Base-by-base conservation (phyloP, 768 basidiomycete species). In the Agaricus subrufescens region DNA sequence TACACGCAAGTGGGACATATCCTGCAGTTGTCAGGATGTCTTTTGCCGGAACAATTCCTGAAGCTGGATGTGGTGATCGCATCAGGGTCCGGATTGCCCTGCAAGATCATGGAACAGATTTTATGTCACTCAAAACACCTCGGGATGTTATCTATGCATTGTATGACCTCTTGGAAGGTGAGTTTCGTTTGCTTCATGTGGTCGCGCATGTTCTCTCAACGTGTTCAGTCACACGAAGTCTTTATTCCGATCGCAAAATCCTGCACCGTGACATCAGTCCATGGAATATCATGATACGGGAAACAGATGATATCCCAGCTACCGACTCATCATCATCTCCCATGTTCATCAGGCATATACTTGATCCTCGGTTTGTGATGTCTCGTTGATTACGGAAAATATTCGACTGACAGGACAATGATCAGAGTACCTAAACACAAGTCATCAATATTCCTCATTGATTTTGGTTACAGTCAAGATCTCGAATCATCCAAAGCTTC, bases 151-250 rank as follows among this genome's bases (percentile, higher is more conserved):
- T 52, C 15, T 46, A 46, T n/a, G 38, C 50, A 5, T 43, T 56
- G 37, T 55, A 60, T 14, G 59, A 58, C 38, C 53, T 60, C 10
- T 34, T 60, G 11, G 56, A 60, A 40, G 30, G 59, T 57, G 40
- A 53, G 59, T 34, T 11, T 34, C 34, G 1, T 8, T 57, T 14
- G 4, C 37, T n/a, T 50, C 11, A 38, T 29, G 4, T 46, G 4
- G 15, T 7, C 9, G 10, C 4, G 27, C 23, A 1, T n/a, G 14
- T 2, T 27, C 39, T 38, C 31, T 25, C 37, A 2, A 38, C 42
- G 14, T 47, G 4, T 30, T 34, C 26, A 54, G 56, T 50, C 12
- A 57, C 52, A 19, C 56, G 59, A 8, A 29, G 49, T 11, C 44
- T 60, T 4, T 60, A 57, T 27, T 14, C 19, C 37, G 50, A 53